Evolutionary conservation across 257 asterid species (phyloP), one percentile per base, ranked within the genome.

Genomic region (Salvia rosmarinus): DNA sequence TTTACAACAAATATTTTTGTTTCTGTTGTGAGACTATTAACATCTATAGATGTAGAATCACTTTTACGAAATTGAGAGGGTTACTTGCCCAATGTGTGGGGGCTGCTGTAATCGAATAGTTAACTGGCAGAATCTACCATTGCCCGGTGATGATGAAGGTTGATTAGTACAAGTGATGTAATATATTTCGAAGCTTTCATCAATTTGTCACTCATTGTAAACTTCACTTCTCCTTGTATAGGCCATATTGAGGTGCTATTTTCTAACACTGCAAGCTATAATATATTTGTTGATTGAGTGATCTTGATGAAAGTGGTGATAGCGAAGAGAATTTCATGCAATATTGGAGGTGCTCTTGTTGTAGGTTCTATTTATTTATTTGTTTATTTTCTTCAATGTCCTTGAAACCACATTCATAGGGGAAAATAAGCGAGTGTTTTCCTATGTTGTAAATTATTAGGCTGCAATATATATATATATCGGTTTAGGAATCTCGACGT

Each of bases 231-330:
- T 55, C 16, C 23, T 32, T 25, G 30, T 47, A 42, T 68, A 92
- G 98, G 87, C 99, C 98, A 42, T 91, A 95, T 75, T 95, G 97
- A 89, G 99, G 70, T 89, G 96, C 84, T 94, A 94, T 82, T 94
- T 89, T 66, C 99, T 46, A 94, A 94, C 78, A 94, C 97, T n/a
- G 68, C 99, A 91, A 83, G 99, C 97, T 82, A 89, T 94, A 59
- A 89, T 94, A 71, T 94, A 91, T 79, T 94, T 78, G 98, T 95
- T 60, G 98, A 95, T 85, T 95, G 71, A 95, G 99, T 83, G 99
- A 95, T 78, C 89, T 96, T 6, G 99, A 95, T 76, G n/a, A n/a
- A n/a, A 81, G 99, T 94, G 78, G 89, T 86, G 80, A 80, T 88
- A 82, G 97, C 73, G 91, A 84, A 71, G 99, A 94, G 97, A 94